Evolutionary conservation across 2,329 filamentous ascomycete genomes (phyloP).

Genomic region (Trichoderma oligosporum): DNA sequence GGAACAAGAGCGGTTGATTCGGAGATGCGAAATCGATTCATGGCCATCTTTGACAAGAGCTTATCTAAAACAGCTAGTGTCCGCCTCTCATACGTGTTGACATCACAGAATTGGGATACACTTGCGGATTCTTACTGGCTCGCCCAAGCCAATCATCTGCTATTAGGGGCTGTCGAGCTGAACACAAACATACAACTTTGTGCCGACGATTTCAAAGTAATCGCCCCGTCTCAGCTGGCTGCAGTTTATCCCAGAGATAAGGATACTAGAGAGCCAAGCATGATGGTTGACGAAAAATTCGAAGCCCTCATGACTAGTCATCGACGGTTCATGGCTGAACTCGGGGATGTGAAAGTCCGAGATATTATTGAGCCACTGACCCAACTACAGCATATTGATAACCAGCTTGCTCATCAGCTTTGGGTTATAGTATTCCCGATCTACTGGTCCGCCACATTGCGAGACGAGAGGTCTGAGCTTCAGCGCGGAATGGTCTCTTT

Average conservation of each 20-base stretch:
- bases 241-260: slow-evolving; percentile 72
- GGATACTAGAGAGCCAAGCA: slow-evolving; percentile 58
- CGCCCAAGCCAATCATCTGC: slow-evolving; percentile 86
- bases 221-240: slow-evolving; percentile 70
- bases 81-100: slow-evolving; percentile 82
- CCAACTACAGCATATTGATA: slow-evolving; percentile 88
- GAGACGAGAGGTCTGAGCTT: slow-evolving; percentile 84
- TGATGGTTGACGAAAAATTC: slow-evolving; percentile 78
- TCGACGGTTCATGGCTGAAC: slow-evolving; percentile 75
- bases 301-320: slow-evolving; percentile 76
- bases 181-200: slow-evolving; percentile 75
- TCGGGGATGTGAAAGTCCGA: slow-evolving; percentile 80
- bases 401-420: slow-evolving; percentile 75
- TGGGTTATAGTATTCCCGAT: slow-evolving; percentile 92
- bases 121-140: slow-evolving; percentile 95
- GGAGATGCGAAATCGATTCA: slow-evolving; percentile 94
- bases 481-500: slow-evolving; percentile 88
- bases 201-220: slow-evolving; percentile 75
- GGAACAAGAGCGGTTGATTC: slow-evolving; percentile 90
- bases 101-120: slow-evolving; percentile 94
- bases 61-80: slow-evolving; percentile 88
- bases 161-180: slow-evolving; percentile 87
- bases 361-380: slow-evolving; percentile 86
- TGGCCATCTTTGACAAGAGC: slow-evolving; percentile 93
- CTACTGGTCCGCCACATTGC: slow-evolving; percentile 83